Percentiles rank a stretch among this genome's conserved stretches.
Evolutionary conservation across 108 stramenopile genomes (phyloP).

Genomic region (Cyclotella atomus): DNA sequence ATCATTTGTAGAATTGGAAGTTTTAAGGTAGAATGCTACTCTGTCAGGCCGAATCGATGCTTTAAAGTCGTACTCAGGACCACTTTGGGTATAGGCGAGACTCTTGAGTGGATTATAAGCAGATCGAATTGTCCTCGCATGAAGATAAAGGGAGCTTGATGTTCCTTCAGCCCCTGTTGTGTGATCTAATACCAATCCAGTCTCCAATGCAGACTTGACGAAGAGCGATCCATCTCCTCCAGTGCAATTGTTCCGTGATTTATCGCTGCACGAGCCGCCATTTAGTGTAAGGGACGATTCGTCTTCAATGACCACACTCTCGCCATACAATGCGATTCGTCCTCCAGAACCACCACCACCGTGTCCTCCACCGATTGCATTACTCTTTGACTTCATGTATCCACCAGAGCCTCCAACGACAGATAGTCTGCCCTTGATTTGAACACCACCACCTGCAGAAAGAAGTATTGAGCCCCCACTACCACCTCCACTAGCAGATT

Average conservation of each 20-base stretch:
- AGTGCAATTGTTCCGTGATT: slow-evolving; percentile 17
- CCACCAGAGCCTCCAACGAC: slow-evolving; percentile 80
- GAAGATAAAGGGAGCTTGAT: slow-evolving; percentile 34
- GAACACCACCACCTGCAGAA: slow-evolving; percentile 66
- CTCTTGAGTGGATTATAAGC: slow-evolving; percentile 18
- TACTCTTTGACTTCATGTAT: slow-evolving; percentile 12
- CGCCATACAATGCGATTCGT: slow-evolving; percentile 69
- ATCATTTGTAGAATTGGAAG: slow-evolving; percentile 13
- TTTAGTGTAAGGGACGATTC: slow-evolving; percentile 15
- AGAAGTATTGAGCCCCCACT: slow-evolving; percentile 74
- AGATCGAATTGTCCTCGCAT: slow-evolving; percentile 16
- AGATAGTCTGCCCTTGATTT: slow-evolving; percentile 49
- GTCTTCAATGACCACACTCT: slow-evolving; percentile 46
- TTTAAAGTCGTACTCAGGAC: slow-evolving; percentile 46
- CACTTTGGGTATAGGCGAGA: slow-evolving; percentile 29
- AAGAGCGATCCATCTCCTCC: slow-evolving; percentile 38
- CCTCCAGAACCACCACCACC: slow-evolving; percentile 86
- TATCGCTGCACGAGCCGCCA: slow-evolving; percentile 34
- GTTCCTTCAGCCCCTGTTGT: slow-evolving; percentile 45
- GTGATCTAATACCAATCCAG: slow-evolving; percentile 31
- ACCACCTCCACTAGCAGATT: slow-evolving; percentile 77
- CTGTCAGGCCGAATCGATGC: slow-evolving; percentile 20
- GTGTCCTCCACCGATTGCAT: slow-evolving; percentile 28
- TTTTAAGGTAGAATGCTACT: slow-evolving; percentile 43
- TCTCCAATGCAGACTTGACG: slow-evolving; percentile 22